Conservation (phyloP, 768 basidiomycete genomes). For the Suillus sp. region DNA sequence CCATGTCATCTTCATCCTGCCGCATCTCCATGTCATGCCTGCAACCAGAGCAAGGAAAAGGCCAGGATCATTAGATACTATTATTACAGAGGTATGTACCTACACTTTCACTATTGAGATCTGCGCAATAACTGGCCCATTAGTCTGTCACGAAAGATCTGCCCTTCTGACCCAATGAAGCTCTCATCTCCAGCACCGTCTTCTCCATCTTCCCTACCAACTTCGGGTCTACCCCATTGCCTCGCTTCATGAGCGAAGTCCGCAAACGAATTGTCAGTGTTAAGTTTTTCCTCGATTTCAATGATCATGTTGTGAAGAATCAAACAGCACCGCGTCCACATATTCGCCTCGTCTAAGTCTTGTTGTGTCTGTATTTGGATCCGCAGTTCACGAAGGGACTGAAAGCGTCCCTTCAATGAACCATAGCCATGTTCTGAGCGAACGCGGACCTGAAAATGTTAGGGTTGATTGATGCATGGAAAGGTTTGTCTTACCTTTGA, state of each 20-base stretch:
- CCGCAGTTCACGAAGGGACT: slow-evolving; percentile 15
- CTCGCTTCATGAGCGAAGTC: background rate
- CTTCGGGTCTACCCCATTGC: background rate
- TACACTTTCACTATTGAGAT: too few species aligned
- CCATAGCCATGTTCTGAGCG: slow-evolving; percentile 17
- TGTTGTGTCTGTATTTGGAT: slow-evolving; percentile 15
- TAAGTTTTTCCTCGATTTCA: slow-evolving; percentile 17
- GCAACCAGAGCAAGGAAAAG: too few species aligned
- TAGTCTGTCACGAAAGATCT: too few species aligned
- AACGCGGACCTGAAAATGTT: slow-evolving; percentile 12
- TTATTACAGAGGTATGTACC: too few species aligned
- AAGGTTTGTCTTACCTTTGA: slow-evolving; percentile 20
- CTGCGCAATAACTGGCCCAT: background rate
- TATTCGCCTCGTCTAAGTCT: slow-evolving; percentile 13
- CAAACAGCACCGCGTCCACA: slow-evolving; percentile 12
- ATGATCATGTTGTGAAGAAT: slow-evolving; percentile 23
- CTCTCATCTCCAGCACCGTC: background rate
- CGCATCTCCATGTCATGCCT: too few species aligned
- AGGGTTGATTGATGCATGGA: background rate
- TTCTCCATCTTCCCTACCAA: background rate
- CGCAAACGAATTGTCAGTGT: background rate
- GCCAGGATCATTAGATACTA: too few species aligned
- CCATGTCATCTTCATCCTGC: too few species aligned
- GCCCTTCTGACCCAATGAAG: too few species aligned
- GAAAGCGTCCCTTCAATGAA: slow-evolving; percentile 17